Evolutionary conservation across 139 green algal species (phyloP), one percentile per base, ranked within the genome.

Genomic region (Pleodorina starrii): DNA sequence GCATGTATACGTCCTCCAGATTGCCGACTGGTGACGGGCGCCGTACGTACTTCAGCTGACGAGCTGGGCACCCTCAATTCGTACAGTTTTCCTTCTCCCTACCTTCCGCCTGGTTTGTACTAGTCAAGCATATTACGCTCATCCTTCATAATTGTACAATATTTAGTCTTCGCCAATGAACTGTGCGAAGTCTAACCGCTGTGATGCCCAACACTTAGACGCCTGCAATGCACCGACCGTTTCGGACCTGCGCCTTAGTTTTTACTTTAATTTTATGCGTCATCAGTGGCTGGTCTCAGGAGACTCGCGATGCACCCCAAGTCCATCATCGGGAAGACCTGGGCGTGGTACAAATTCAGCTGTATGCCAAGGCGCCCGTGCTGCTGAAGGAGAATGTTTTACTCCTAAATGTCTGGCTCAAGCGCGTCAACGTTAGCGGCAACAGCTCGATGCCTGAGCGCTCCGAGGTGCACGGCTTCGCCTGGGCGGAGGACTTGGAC

Each of bases 401-500:
- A 11, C 46, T 83, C 25, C 75, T 83, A 19, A 44, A 63, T 9
- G 16, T 83, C 4, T 83, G 75, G 75, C 44, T 83, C 17, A 63
- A 63, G 44, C 75, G 46, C 44, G n/a, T 83, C 7, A 50, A 5
- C 23, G 25, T 16, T 5, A 27, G 29, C 11, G 66, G 66, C 48
- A 66, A 9, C 75, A 83, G 44, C 75, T 44, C 27, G 1, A 1
- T n/a, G 40, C 32, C 46, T 29, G 36, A 68, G n/a, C 29, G 29
- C 7, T 43, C 9, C 27, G 75, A 21, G 29, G 46, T 83, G 44
- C 75, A 83, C 16, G 75, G 75, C 75, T 83, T 83, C 32, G 75
- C 44, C n/a, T 83, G 75, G 75, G 75, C 75, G 46, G 75, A 83
- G 75, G 75, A 83, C 46, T n/a, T 50, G 29, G 46, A 63, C 14